These are phyloP conservation scores for Ophiocordyceps camponoti-floridani DNA, from an alignment of 2,329 filamentous ascomycete species.

Conservation along the genomic window DNA sequence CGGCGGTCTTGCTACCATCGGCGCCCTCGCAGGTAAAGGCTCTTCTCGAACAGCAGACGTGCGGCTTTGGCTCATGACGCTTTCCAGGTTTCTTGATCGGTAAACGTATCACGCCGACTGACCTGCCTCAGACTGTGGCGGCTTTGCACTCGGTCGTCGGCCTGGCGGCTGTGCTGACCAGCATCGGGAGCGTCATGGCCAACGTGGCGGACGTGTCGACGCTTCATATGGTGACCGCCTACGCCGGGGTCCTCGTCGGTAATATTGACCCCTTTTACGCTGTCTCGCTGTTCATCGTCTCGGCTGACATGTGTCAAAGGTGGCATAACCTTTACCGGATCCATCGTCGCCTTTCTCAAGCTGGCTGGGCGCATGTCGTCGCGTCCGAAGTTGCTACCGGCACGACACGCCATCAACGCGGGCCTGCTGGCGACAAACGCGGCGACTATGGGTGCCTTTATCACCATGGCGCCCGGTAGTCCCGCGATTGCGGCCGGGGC, in stretches of 20 bases:
- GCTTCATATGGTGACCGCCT: slow-evolving; percentile 70
- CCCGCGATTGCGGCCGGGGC: slow-evolving; percentile 65
- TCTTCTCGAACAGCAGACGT: neutral
- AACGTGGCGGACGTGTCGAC: slow-evolving; percentile 53
- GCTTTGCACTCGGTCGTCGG: slow-evolving; percentile 82
- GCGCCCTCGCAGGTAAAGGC: slow-evolving; percentile 38
- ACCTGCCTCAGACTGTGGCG: slow-evolving; percentile 76
- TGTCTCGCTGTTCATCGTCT: neutral
- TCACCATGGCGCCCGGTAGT: slow-evolving; percentile 64
- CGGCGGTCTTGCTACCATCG: slow-evolving; percentile 53
- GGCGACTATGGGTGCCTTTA: slow-evolving; percentile 69
- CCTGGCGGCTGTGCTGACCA: slow-evolving; percentile 73
- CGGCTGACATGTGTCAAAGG: slow-evolving; percentile 14
- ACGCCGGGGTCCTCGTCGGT: slow-evolving; percentile 71
- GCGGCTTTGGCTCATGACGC: slow-evolving; percentile 1
- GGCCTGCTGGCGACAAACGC: slow-evolving; percentile 58
- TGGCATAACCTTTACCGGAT: slow-evolving; percentile 81
- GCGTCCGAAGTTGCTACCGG: slow-evolving; percentile 52
- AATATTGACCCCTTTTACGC: slow-evolving; percentile 1
- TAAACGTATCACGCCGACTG: slow-evolving; percentile 72
- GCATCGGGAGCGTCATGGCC: slow-evolving; percentile 70
- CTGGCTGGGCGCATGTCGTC: slow-evolving; percentile 71
- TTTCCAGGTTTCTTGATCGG: slow-evolving; percentile 52
- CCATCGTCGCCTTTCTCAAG: slow-evolving; percentile 78
- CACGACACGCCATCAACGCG: slow-evolving; percentile 58